These are phyloP conservation scores for Brettanomyces bruxellensis DNA, from an alignment of 805 yeast species.

Conservation along the genomic window DNA sequence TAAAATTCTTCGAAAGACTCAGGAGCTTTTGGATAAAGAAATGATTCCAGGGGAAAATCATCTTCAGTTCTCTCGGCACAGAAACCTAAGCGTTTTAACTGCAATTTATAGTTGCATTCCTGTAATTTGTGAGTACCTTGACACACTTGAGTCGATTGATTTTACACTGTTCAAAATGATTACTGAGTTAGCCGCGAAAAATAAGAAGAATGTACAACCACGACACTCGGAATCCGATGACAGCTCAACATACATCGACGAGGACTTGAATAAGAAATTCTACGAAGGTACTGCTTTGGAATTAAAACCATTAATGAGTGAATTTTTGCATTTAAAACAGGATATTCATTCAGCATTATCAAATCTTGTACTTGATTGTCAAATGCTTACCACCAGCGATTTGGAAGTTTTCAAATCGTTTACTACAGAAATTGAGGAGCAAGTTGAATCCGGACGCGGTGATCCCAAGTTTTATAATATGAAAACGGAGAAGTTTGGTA, in stretches of 20 bases:
- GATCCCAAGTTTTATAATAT: conserved; percentile 23
- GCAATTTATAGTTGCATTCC: conserved; percentile 45
- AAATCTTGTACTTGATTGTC: conserved; percentile 56
- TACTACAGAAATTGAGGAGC: conserved; percentile 43
- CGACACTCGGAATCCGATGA: conserved; percentile 19
- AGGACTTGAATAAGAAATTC: conserved; percentile 17
- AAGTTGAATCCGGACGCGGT: conserved; percentile 30
- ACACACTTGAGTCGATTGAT: conserved; percentile 52
- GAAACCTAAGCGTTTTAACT: conserved; percentile 47
- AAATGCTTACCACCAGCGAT: conserved; percentile 59
- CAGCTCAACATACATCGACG: conserved; percentile 2
- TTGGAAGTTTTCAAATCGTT: conserved; percentile 53
- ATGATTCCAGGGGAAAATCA: conserved; percentile 16
- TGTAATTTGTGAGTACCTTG: conserved; percentile 38
- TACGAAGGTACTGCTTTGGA: conserved; percentile 25
- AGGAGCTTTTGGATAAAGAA: conserved; percentile 32
- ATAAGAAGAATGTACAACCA: conserved; percentile 10
- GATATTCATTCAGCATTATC: conserved; percentile 52
- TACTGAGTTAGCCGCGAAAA: conserved; percentile 14
- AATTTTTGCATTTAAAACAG: conserved; percentile 69
- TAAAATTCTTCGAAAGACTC: conserved; percentile 31
- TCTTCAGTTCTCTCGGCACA: conserved; percentile 21
- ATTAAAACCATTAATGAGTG: conserved; percentile 44
- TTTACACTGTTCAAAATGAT: conserved; percentile 40
- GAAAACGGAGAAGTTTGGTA: conserved; percentile 25